Base-by-base conservation (phyloP, 1,284 basidiomycete species). In the Moesziomyces aphidis region DNA sequence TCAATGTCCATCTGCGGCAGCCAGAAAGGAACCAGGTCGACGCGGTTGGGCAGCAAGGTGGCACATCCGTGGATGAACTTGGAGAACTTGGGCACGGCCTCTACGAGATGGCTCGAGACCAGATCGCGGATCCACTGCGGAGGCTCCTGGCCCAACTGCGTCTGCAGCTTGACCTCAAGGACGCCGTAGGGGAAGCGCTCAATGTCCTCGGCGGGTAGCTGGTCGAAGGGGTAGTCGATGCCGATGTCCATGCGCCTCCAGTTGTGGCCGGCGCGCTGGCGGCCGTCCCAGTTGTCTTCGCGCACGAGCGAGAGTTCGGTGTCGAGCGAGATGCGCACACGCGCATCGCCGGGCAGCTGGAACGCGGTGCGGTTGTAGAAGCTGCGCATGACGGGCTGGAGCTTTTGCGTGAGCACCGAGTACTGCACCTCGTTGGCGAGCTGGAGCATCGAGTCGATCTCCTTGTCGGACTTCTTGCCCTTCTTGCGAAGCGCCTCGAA, bases 361-460 rank as follows among this genome's bases (percentile, higher is more conserved):
- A 99, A 99, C 0, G 96, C 96, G 9, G 97, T 99, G 55, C 96
- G 92, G 85, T 98, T 97, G 88, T 99, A 99, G 87, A 98, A 99
- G n/a, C 95, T 94, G 36, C 96, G 90, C 92, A 97, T 92, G 46
- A 97, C 96, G 91, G 80, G 54, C 59, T 88, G 85, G 26, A 99
- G 87, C 76, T 91, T 90, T 85, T 93, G 90, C n/a, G 91, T 92
- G 62, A 95, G 85, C 36, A 97, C 88, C 3, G 92, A 89, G 85
- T 98, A 97, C 85, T 99, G 96, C 13, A 99, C 93, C 86, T 99
- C 96, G 78, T 91, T 93, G 23, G 97, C 96, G 36, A 99, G 89
- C 86, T 97, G 95, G 74, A 95, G 93, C 94, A 98, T 97, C 31
- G 88, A 88, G 82, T 98, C 95, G 21, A 95, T 93, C 80, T 98